Conservation (phyloP, 176 grass and related monocot species). For the Thinopyrum elongatum region DNA sequence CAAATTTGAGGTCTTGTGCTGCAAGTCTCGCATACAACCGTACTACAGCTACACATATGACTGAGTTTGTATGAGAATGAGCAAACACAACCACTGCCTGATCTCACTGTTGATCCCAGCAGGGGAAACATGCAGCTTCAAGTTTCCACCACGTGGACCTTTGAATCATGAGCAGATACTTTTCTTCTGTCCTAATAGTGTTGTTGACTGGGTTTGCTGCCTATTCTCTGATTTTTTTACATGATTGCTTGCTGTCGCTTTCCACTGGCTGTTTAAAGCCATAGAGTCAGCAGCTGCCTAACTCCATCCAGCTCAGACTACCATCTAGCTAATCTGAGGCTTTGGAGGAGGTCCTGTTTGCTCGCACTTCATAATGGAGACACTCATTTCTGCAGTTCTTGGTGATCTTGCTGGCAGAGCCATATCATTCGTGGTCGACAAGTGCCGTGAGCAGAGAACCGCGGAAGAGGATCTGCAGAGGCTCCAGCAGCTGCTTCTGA, state of each 20-base stretch:
- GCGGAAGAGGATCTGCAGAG: not conserved
- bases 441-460: not conserved
- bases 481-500: not conserved
- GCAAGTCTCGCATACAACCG: not conserved
- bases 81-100: not conserved
- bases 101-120: not conserved
- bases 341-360: not conserved
- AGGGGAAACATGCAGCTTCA: not conserved
- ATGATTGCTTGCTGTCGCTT: not conserved
- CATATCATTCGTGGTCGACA: not conserved
- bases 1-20: not conserved
- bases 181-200: not conserved
- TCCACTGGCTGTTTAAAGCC: not conserved
- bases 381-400: not conserved
- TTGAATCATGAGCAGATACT: not conserved
- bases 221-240: not conserved
- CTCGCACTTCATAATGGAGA: not conserved
- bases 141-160: not conserved
- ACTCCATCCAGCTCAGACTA: not conserved
- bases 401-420: not conserved
- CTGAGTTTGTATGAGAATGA: not conserved
- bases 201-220: not conserved
- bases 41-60: not conserved
- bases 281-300: not conserved
- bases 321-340: not conserved